Percentiles rank a stretch among this genome's conserved stretches.
Conservation (phyloP, 139 green algal species). For the Micromonas pusilla region DNA sequence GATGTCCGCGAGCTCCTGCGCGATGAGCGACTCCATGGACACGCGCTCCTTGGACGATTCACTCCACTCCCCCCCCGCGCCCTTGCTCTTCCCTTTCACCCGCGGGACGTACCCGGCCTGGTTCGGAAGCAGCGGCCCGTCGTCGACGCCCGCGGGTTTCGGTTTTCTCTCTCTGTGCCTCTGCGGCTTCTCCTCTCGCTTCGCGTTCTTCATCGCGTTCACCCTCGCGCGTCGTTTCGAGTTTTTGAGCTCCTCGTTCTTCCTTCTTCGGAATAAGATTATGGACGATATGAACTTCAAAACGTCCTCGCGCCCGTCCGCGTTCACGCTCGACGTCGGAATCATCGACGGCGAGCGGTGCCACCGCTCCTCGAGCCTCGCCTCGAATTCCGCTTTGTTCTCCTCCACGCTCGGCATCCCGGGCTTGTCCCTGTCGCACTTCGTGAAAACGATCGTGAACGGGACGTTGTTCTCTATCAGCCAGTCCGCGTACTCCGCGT, state of each 20-base stretch:
- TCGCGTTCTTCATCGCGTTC: not conserved
- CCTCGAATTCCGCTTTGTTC: not conserved
- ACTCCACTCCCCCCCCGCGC: not conserved
- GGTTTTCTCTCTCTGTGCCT: not conserved
- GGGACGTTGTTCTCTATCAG: conserved; percentile 61
- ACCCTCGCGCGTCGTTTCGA: conserved; percentile 1
- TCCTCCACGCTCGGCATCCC: not conserved
- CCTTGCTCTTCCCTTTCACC: not conserved
- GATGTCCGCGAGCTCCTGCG: not conserved
- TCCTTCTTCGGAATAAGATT: conserved; percentile 6
- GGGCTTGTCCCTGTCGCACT: conserved; percentile 36
- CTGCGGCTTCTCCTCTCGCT: not conserved
- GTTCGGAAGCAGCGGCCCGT: too few relatives aligned
- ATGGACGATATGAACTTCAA: conserved; percentile 17
- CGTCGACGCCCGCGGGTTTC: not conserved
- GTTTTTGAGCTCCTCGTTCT: not conserved
- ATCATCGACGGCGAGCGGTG: conserved; percentile 16
- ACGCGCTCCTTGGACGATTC: not conserved
- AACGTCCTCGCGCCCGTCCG: conserved; percentile 9
- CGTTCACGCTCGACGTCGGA: conserved; percentile 1
- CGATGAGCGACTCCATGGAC: not conserved
- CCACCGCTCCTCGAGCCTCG: conserved; percentile 5
- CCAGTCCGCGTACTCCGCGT: conserved; percentile 71
- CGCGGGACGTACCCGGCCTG: too few relatives aligned
- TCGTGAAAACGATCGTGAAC: conserved; percentile 69